These are phyloP conservation scores for Stenogyne calaminthoides DNA, from an alignment of 305 asterid genomes.

Conservation along the genomic window DNA sequence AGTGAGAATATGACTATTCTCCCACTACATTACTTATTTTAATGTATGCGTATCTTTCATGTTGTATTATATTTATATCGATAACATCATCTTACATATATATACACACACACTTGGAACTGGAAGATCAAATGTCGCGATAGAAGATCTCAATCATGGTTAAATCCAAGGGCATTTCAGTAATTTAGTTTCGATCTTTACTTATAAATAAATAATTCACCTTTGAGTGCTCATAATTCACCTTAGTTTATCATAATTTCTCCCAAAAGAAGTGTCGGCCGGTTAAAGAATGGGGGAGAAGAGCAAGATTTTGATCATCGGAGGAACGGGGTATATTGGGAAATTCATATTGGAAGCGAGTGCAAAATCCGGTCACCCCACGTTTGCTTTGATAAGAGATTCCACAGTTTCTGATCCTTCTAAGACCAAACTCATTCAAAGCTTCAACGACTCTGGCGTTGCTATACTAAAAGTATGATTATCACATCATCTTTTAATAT, in stretches of 20 bases:
- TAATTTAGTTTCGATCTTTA: neutral
- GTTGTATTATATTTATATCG: too few species aligned
- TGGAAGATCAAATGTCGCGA: neutral
- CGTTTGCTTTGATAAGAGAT: constrained; percentile 53
- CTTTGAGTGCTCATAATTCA: neutral
- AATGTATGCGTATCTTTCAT: too few species aligned
- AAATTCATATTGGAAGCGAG: constrained; percentile 60
- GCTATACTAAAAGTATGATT: constrained; percentile 42
- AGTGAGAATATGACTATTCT: too few species aligned
- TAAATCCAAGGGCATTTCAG: neutral
- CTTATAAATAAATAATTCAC: neutral
- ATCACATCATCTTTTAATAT: neutral
- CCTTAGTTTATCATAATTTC: too few species aligned
- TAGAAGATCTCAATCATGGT: neutral
- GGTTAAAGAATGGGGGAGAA: constrained; percentile 47
- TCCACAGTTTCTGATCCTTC: constrained; percentile 47
- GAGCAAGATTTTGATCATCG: constrained; percentile 66
- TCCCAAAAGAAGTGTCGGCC: neutral
- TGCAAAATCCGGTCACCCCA: constrained; percentile 58
- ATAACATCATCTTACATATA: too few species aligned
- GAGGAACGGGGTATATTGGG: constrained; percentile 72
- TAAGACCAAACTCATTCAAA: constrained; percentile 43
- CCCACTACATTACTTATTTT: too few species aligned
- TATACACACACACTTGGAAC: too few species aligned
- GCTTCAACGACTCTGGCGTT: constrained; percentile 52